A percentile compares a stretch with the other conserved stretches of the same genome.
Evolutionary conservation across 345 rosid genomes (phyloP).

Genomic region (Rhizophora apiculata): DNA sequence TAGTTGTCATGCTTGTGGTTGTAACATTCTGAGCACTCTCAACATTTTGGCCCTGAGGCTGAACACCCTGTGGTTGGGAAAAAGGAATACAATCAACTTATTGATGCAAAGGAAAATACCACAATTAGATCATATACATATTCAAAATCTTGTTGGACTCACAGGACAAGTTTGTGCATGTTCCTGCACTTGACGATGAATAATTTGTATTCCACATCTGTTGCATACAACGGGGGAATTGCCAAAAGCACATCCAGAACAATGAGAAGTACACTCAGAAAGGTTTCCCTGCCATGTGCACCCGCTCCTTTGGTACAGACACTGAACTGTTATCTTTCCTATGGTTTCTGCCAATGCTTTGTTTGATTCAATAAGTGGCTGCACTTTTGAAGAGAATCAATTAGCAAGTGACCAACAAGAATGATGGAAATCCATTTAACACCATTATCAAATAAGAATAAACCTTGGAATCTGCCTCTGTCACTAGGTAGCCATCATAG

Average conservation of each 20-base stretch:
- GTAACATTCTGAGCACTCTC: slow-evolving; percentile 44
- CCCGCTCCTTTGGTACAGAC: slow-evolving; percentile 75
- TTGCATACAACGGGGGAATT: slow-evolving; percentile 69
- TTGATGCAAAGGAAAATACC: slow-evolving; percentile 2
- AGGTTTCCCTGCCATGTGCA: slow-evolving; percentile 80
- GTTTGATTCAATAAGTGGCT: slow-evolving; percentile 71
- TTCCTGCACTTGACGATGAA: slow-evolving; percentile 67
- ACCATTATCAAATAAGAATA: not conserved
- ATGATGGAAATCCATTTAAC: not conserved
- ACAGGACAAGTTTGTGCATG: slow-evolving; percentile 80
- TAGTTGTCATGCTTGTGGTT: slow-evolving; percentile 26
- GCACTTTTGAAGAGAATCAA: slow-evolving; percentile 17
- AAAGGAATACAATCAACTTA: slow-evolving; percentile 7
- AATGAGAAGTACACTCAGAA: slow-evolving; percentile 60
- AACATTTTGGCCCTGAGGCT: slow-evolving; percentile 42
- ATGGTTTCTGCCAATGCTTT: slow-evolving; percentile 60
- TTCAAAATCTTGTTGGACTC: slow-evolving; percentile 33
- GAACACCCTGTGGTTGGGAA: slow-evolving; percentile 48
- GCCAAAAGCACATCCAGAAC: slow-evolving; percentile 70
- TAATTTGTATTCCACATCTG: slow-evolving; percentile 54
- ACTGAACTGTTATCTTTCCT: slow-evolving; percentile 54
- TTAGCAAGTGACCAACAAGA: slow-evolving; percentile 10
- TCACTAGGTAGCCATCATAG: slow-evolving; percentile 74
- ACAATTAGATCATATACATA: not conserved
- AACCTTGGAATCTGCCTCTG: slow-evolving; percentile 83